Percentiles rank a stretch among this genome's conserved stretches.
Evolutionary conservation across 495 filamentous ascomycete species (phyloP).

Genomic region (Evansstolkia leycettana): DNA sequence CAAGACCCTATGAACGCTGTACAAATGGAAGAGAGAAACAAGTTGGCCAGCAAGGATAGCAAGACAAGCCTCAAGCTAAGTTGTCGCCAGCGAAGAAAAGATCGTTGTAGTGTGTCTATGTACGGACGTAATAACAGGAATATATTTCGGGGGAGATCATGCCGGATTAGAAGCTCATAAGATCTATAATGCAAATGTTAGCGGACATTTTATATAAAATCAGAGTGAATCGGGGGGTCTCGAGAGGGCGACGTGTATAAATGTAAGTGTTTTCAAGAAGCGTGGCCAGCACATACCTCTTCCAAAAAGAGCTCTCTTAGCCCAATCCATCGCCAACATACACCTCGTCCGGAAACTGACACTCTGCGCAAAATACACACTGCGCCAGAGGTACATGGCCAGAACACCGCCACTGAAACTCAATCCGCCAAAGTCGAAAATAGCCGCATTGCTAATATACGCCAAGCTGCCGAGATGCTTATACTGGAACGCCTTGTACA

Average conservation of each 20-base stretch:
- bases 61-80: conserved; percentile 4
- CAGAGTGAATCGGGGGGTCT: conserved; percentile 13
- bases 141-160: no score
- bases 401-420: conserved; percentile 73
- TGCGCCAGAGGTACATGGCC: conserved; percentile 94
- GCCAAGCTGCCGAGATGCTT: conserved; percentile 83
- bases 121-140: no score
- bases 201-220: no score
- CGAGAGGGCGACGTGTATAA: background rate
- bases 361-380: conserved; percentile 96
- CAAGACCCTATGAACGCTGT: no score
- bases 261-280: no score
- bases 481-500: conserved; percentile 95
- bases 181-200: no score
- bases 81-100: no score
- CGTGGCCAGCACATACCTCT: conserved; percentile 89
- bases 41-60: conserved; percentile 7
- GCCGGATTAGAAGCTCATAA: no score
- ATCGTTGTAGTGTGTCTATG: no score
- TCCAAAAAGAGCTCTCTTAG: conserved; percentile 87
- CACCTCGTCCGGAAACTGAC: conserved; percentile 84
- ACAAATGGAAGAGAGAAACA: conserved; percentile 1
- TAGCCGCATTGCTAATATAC: conserved; percentile 91
- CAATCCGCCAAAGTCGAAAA: conserved; percentile 80
- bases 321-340: conserved; percentile 97